These are phyloP conservation scores for Citrus reticulata DNA, from an alignment of 345 rosid genomes.

Conservation along the genomic window DNA sequence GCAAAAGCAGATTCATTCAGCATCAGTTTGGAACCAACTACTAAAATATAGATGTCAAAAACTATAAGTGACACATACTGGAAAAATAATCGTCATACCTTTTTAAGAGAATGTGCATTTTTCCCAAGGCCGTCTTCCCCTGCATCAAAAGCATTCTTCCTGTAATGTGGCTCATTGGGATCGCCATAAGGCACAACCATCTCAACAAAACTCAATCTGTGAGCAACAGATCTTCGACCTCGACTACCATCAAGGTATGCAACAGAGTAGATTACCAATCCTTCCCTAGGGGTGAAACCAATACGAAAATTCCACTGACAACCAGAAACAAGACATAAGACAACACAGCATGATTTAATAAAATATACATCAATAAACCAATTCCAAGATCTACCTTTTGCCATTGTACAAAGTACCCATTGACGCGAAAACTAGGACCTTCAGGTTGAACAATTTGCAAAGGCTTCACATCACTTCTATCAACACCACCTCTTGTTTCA, in stretches of 20 bases:
- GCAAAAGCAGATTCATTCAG: constrained; percentile 11
- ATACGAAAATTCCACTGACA: constrained; percentile 92
- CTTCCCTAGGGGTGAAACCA: constrained; percentile 92
- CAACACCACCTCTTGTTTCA: constrained; percentile 88
- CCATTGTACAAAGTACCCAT: constrained; percentile 81
- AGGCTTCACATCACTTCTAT: constrained; percentile 90
- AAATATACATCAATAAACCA: not conserved
- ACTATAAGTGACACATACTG: constrained; percentile 12
- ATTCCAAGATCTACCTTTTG: constrained; percentile 55
- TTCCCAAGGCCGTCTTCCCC: constrained; percentile 97
- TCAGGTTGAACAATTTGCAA: constrained; percentile 81
- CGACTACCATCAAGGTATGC: constrained; percentile 89
- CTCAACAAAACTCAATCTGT: constrained; percentile 89
- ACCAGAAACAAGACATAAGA: constrained; percentile 23
- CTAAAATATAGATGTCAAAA: not conserved
- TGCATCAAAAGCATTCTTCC: constrained; percentile 96
- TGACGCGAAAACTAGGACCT: constrained; percentile 93
- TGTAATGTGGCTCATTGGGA: constrained; percentile 91
- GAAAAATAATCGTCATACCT: constrained; percentile 36
- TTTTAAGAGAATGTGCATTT: constrained; percentile 94
- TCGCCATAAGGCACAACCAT: constrained; percentile 98
- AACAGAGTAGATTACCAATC: constrained; percentile 83
- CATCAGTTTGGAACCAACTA: not conserved
- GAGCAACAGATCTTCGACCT: constrained; percentile 88
- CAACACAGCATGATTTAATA: constrained; percentile 3